A percentile compares a stretch with the other conserved stretches of the same genome.
Evolutionary conservation across 2,329 filamentous ascomycete species (phyloP).

Genomic region (Westerdykella ornata): DNA sequence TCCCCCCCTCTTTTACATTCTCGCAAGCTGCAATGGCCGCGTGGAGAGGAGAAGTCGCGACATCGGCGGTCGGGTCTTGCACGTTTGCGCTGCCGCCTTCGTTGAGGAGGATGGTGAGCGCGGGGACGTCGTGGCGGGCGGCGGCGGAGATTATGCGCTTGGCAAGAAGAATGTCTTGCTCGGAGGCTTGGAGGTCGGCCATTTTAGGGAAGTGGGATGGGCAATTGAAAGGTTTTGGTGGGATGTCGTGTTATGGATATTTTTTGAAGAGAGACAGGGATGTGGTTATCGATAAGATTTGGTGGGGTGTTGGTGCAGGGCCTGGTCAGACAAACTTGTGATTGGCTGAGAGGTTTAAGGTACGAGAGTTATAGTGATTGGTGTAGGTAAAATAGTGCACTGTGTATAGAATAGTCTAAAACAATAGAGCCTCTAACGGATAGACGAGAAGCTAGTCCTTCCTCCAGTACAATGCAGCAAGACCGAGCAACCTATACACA

Average conservation of each 20-base stretch:
- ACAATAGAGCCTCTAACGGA: too few species aligned
- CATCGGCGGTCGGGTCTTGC: slow-evolving; percentile 30
- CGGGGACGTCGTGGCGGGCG: slow-evolving; percentile 30
- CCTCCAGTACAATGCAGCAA: slow-evolving; percentile 50
- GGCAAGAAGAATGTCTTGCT: slow-evolving; percentile 33
- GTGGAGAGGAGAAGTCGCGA: slow-evolving; percentile 32
- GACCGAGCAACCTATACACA: slow-evolving; percentile 64
- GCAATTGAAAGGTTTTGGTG: not conserved
- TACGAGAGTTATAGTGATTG: too few species aligned
- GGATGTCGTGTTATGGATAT: not conserved
- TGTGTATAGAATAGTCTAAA: too few species aligned
- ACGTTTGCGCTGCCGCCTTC: slow-evolving; percentile 32
- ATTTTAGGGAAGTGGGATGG: slow-evolving; percentile 12
- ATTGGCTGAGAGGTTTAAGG: too few species aligned
- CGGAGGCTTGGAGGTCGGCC: slow-evolving; percentile 26
- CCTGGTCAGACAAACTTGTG: too few species aligned
- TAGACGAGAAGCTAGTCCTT: slow-evolving; percentile 6
- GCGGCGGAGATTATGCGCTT: slow-evolving; percentile 35
- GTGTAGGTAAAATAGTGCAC: too few species aligned
- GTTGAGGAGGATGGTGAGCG: slow-evolving; percentile 31
- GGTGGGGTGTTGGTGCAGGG: too few species aligned
- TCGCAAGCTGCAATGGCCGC: slow-evolving; percentile 31
- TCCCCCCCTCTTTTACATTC: slow-evolving; percentile 20
- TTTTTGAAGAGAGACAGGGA: not conserved
- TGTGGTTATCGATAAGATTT: too few species aligned